Evolutionary conservation across 306 rosid species (phyloP), one percentile per base, ranked within the genome.

Genomic region (Gynostemma pentaphyllum): DNA sequence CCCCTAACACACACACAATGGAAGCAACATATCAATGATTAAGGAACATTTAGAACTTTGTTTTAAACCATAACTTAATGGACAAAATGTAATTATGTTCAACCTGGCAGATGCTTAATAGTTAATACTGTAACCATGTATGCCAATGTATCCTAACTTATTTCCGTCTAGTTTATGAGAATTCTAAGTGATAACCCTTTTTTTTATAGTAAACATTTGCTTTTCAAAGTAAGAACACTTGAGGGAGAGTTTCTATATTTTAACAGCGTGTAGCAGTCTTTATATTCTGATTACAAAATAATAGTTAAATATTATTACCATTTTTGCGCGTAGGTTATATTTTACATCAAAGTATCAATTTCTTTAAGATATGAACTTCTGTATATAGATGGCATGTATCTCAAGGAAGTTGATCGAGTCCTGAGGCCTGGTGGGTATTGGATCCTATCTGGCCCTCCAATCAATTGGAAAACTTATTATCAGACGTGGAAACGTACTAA

Each of bases 401-500:
- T 94, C 27, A 88, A 70, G 92, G 99, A 94, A 81, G 99, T 94
- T 72, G 99, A 94, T 68, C 77, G 97, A 67, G 97, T 94, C 75
- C 82, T 94, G 44, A 86, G 97, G 79, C 99, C 96, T 34, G 99
- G 99, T 70, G 97, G 97, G 52, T 94, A 79, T 75, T 88, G 97
- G 99, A 75, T 94, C 72, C 74, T 94, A 70, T 88, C 97, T 68
- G 99, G 99, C 49, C 97, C 99, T 71, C 99, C 99, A 45, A 94
- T 94, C 72, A 94, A 94, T 65, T 94, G 95, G 97, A 94, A 88
- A 78, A 92, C 90, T 39, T 88, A 92, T 78, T 86, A 92, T 66
- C 81, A 84, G 64, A 82, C 84, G 10, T 88, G 99, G 98, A 79
- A 94, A 76, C 81, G 86, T 49, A 44, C 95, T 0, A 84, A 88